These are phyloP conservation scores for Glarea lozoyensis DNA, from an alignment of 495 filamentous ascomycete species.

Conservation along the genomic window DNA sequence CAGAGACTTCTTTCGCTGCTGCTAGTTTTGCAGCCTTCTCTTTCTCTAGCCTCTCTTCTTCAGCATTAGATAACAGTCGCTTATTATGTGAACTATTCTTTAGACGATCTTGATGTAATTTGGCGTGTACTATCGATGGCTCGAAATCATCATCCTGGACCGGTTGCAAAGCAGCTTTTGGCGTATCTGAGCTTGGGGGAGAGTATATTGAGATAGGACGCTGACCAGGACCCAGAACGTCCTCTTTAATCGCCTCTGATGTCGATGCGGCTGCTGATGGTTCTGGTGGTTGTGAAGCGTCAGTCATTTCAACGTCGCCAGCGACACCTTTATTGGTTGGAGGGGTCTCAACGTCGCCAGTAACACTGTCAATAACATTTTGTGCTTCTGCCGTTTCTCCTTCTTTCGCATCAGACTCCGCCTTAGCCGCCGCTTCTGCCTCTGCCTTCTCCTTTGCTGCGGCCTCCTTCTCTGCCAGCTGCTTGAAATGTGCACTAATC, in stretches of 20 bases:
- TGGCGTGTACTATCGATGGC: conserved; percentile 77
- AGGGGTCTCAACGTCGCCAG: too few species aligned
- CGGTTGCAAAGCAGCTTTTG: conserved; percentile 56
- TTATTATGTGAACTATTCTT: conserved; percentile 52
- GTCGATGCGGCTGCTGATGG: neutral
- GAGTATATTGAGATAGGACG: conserved; percentile 64
- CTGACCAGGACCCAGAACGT: conserved; percentile 22
- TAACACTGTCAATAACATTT: too few species aligned
- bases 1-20: conserved; percentile 54
- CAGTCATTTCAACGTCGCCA: neutral
- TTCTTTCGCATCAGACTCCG: neutral
- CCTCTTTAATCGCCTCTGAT: conserved; percentile 1
- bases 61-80: conserved; percentile 59
- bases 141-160: conserved; percentile 69
- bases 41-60: conserved; percentile 48
- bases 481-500: conserved; percentile 40
- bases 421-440: neutral
- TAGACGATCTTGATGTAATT: conserved; percentile 69
- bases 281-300: neutral
- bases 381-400: neutral
- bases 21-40: conserved; percentile 53
- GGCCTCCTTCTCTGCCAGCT: conserved; percentile 6
- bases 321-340: too few species aligned
- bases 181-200: conserved; percentile 61
- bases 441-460: neutral